Evolutionary conservation across 164 flowering plant genomes (phyloP).

Genomic region (Vitis labrusca): DNA sequence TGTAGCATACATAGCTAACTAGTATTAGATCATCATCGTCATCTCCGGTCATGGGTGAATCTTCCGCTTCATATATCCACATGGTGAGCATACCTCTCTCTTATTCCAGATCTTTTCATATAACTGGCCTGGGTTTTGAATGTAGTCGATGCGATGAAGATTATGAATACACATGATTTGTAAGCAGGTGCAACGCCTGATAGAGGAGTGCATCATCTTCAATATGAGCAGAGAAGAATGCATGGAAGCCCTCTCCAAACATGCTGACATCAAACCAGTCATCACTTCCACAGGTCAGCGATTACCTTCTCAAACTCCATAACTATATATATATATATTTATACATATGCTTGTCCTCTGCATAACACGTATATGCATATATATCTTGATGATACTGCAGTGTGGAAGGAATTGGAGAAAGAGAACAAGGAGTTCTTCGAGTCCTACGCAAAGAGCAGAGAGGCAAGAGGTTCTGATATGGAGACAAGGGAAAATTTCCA

Average conservation of each 20-base stretch:
- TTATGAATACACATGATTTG: background rate
- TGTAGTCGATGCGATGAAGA: too few species aligned
- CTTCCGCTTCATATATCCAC: slow-evolving; percentile 52
- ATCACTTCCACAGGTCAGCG: slow-evolving; percentile 77
- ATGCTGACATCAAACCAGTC: slow-evolving; percentile 75
- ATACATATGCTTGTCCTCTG: too few species aligned
- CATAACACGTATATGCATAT: background rate
- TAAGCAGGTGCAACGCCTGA: slow-evolving; percentile 78
- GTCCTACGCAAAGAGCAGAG: slow-evolving; percentile 42
- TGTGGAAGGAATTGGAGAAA: slow-evolving; percentile 91
- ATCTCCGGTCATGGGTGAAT: slow-evolving; percentile 34
- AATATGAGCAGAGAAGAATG: slow-evolving; percentile 86
- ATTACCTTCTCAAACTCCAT: background rate
- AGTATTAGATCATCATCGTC: too few species aligned
- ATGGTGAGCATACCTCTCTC: slow-evolving; percentile 29
- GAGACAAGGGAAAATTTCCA: slow-evolving; percentile 41
- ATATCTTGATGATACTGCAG: slow-evolving; percentile 25
- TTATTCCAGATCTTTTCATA: too few species aligned
- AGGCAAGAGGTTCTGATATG: slow-evolving; percentile 20
- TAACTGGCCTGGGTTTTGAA: too few species aligned
- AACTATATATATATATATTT: too few species aligned
- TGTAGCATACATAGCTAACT: too few species aligned
- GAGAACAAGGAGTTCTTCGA: slow-evolving; percentile 90
- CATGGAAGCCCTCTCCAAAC: slow-evolving; percentile 83
- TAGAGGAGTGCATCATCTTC: slow-evolving; percentile 79